phyloP scores from a whole-genome alignment of 257 asterid genomes.

The Solanum pinnatisectum region DNA sequence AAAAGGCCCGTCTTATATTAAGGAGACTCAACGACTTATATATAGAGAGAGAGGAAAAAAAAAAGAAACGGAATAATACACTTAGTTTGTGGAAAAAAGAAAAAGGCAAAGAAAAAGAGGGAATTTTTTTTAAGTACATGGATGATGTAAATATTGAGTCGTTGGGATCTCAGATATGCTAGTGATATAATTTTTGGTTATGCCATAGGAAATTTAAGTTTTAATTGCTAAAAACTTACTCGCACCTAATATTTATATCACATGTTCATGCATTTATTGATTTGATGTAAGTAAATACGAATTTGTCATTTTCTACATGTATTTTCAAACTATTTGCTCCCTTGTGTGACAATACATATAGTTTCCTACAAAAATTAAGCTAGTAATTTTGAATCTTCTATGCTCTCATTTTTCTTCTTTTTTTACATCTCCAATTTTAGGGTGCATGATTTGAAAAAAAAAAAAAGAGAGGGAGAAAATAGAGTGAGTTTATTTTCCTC shows the following conservation, averaged over 20 bases:
- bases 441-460: too few species aligned
- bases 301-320: neutral
- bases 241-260: neutral
- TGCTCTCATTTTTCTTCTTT: neutral
- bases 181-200: neutral
- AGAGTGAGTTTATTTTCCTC: neutral
- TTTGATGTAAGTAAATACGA: too few species aligned
- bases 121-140: too few species aligned
- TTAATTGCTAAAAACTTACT: neutral
- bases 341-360: too few species aligned
- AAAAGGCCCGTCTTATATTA: neutral
- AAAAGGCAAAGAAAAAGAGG: too few species aligned
- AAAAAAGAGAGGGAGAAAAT: too few species aligned
- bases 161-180: neutral
- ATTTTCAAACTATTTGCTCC: too few species aligned
- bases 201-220: neutral
- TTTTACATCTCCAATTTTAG: neutral
- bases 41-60: too few species aligned
- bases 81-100: neutral
- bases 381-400: neutral
- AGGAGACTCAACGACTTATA: neutral
- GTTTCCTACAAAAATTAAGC: too few species aligned
- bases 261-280: too few species aligned
- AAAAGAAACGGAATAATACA: too few species aligned
- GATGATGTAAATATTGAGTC: neutral